Percentiles rank a stretch among this genome's conserved stretches.
Evolutionary conservation across 345 rosid species (phyloP).

Genomic region (Euclidium syriacum): DNA sequence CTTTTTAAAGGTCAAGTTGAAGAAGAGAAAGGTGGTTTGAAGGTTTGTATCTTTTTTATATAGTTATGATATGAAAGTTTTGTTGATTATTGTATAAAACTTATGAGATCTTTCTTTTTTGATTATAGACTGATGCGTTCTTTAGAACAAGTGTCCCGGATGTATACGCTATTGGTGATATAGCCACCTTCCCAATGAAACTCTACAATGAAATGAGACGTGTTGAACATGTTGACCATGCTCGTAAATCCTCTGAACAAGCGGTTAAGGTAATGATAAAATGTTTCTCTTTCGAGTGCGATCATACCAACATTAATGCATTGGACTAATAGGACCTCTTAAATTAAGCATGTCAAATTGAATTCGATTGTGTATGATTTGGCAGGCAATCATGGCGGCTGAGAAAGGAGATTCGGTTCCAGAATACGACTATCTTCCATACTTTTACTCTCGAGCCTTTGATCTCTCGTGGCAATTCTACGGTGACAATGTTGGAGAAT

Average conservation of each 20-base stretch:
- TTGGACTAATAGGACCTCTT: no score
- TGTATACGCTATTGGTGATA: slow-evolving; percentile 94
- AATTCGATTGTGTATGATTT: neutral
- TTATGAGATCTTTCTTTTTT: neutral
- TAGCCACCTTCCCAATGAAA: slow-evolving; percentile 86
- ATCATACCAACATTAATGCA: no score
- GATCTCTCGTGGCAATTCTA: slow-evolving; percentile 97
- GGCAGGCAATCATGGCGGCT: slow-evolving; percentile 62
- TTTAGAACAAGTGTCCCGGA: slow-evolving; percentile 39
- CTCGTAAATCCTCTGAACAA: slow-evolving; percentile 96
- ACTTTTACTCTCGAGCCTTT: slow-evolving; percentile 36
- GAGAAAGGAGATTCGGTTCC: slow-evolving; percentile 57
- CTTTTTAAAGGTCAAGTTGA: slow-evolving; percentile 87
- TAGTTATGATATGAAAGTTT: neutral
- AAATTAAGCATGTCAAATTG: no score
- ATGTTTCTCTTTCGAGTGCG: neutral
- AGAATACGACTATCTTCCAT: slow-evolving; percentile 54
- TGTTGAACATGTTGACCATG: slow-evolving; percentile 96
- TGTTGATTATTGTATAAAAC: neutral
- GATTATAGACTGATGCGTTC: slow-evolving; percentile 29
- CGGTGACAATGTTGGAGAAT: slow-evolving; percentile 65
- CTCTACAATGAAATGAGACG: slow-evolving; percentile 71
- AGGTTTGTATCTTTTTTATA: slow-evolving; percentile 32
- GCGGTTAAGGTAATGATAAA: slow-evolving; percentile 62
- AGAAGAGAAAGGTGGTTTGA: slow-evolving; percentile 92